Conservation (phyloP, 164 flowering plant species). For the Magnolia officinalis region DNA sequence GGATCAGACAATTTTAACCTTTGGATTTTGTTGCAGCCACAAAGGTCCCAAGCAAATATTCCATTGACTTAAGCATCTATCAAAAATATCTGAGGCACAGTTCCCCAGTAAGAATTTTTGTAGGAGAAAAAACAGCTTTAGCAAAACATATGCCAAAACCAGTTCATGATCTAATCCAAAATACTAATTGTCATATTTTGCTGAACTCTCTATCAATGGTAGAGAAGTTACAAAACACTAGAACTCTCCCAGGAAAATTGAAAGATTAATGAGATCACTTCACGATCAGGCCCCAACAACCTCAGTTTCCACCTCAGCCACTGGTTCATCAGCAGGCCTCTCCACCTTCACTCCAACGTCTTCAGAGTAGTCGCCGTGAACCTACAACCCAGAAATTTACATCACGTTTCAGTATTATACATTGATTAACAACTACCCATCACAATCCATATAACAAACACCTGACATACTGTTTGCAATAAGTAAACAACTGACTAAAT, state of each 20-base stretch:
- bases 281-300: conserved; percentile 23
- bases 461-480: too few relatives aligned
- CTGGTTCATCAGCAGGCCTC: conserved; percentile 27
- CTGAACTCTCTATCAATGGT: not conserved
- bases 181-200: not conserved
- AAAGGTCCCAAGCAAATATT: too few relatives aligned
- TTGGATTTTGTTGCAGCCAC: too few relatives aligned
- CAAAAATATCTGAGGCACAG: not conserved
- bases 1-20: too few relatives aligned
- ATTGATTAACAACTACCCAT: too few relatives aligned
- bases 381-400: conserved; percentile 9
- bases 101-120: too few relatives aligned
- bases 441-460: too few relatives aligned
- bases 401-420: too few relatives aligned
- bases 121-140: not conserved
- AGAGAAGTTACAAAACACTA: not conserved
- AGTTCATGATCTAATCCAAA: not conserved
- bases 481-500: too few relatives aligned
- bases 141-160: not conserved
- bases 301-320: conserved; percentile 24
- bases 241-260: not conserved
- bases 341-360: conserved; percentile 31
- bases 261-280: not conserved
- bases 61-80: too few relatives aligned
- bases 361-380: conserved; percentile 35